Evolutionary conservation across 306 rosid genomes (phyloP), one percentile per base, ranked within the genome.

Genomic region (Parietaria judaica): DNA sequence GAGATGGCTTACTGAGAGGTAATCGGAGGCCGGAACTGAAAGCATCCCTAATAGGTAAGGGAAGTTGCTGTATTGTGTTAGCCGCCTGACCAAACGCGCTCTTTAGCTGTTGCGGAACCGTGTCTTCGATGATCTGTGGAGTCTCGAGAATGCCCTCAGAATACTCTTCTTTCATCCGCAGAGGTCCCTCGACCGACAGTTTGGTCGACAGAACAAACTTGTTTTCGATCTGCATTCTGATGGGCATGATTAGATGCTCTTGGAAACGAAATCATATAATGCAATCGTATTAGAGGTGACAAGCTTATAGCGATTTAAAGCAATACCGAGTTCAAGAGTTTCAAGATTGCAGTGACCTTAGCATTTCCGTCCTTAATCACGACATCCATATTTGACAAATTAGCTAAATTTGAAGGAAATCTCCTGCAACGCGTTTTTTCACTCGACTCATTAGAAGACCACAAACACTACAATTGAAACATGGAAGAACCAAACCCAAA

Each of bases 111-210:
- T 82, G 80, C 7, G 99, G 97, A 43, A 92, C 58, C 61, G 81
- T 74, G 55, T 86, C 95, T 80, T 88, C 97, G 53, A 89, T 79
- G 64, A 92, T 75, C 50, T 74, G 82, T 17, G 99, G 99, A 15
- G 78, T 65, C 79, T 81, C 95, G 16, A 88, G 64, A 76, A 76
- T 59, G 73, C 94, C 95, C 74, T 92, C 99, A 58, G 74, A 83
- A 70, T 80, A 88, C 77, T 88, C 95, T 86, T 88, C 99, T 78
- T 81, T 92, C 88, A 92, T 61, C 65, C 99, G 84, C 76, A 92
- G 85, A 39, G 99, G 90, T 15, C 99, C 99, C 78, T 92, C 99
- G 60, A 92, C 90, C 38, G 84, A 61, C 69, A 92, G 76, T 80
- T 69, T 88, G 66, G 86, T 77, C 64, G 87, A 80, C 66, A 92